Evolutionary conservation across 495 filamentous ascomycete species (phyloP).

Genomic region (Hypomontagnella submonticulosa): DNA sequence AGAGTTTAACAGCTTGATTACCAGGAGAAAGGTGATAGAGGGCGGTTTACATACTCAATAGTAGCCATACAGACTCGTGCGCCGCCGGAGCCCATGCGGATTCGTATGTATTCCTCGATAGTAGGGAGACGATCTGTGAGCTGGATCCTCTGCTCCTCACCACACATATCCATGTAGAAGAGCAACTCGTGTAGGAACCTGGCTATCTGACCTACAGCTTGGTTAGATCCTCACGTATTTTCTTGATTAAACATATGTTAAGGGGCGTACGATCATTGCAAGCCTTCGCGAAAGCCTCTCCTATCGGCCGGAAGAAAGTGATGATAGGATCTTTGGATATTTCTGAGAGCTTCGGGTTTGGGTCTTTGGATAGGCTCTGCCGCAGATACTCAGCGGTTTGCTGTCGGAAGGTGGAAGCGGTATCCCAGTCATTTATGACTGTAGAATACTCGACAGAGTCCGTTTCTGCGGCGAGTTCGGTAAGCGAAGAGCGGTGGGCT

Average conservation of each 20-base stretch:
- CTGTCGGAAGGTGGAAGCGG: slow-evolving; percentile 16
- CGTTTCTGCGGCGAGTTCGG: slow-evolving; percentile 17
- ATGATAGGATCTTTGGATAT: slow-evolving; percentile 17
- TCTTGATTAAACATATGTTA: background rate
- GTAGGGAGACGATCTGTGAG: slow-evolving; percentile 7
- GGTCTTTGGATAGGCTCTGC: slow-evolving; percentile 8
- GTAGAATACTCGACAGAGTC: slow-evolving; percentile 24
- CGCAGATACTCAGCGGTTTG: slow-evolving; percentile 18
- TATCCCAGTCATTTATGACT: slow-evolving; percentile 12
- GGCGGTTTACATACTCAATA: slow-evolving; percentile 17
- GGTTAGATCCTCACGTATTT: background rate
- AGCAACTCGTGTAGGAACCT: slow-evolving; percentile 16
- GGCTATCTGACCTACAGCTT: slow-evolving; percentile 10
- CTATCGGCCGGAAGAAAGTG: slow-evolving; percentile 11
- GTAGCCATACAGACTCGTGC: slow-evolving; percentile 16
- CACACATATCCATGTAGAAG: slow-evolving; percentile 14
- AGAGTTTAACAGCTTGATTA: background rate
- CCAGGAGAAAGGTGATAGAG: background rate
- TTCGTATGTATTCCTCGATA: slow-evolving; percentile 21
- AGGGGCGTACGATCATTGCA: slow-evolving; percentile 16
- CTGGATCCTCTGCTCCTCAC: slow-evolving; percentile 19
- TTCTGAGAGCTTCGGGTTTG: slow-evolving; percentile 1
- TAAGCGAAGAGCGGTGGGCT: background rate
- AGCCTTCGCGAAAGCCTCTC: slow-evolving; percentile 14
- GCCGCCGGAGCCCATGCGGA: slow-evolving; percentile 8